These are phyloP conservation scores for Teunomyces barrocoloradensis DNA, from an alignment of 805 yeast genomes.

Conservation along the genomic window DNA sequence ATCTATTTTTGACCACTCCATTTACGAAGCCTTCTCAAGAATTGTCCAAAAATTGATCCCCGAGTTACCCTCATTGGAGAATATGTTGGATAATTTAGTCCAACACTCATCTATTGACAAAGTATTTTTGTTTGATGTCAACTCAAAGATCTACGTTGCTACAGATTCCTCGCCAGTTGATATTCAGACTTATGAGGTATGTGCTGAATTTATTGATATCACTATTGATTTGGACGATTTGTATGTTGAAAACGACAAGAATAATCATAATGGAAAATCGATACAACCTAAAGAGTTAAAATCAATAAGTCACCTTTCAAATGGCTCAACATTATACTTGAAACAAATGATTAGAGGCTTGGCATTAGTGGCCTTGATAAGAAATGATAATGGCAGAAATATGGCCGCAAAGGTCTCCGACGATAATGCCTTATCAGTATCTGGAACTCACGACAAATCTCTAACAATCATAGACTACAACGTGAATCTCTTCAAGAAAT, in stretches of 20 bases:
- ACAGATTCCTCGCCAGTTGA: conserved; percentile 96
- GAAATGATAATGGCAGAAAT: conserved; percentile 50
- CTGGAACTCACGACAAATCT: conserved; percentile 30
- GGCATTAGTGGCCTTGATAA: conserved; percentile 83
- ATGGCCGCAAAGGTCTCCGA: conserved; percentile 6
- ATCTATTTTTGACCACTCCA: conserved; percentile 91
- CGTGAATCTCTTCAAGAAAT: conserved; percentile 73
- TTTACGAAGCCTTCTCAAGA: conserved; percentile 91
- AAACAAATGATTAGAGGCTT: conserved; percentile 91
- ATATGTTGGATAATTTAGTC: conserved; percentile 81
- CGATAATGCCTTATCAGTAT: not conserved
- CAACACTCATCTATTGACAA: conserved; percentile 90
- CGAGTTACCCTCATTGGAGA: conserved; percentile 84
- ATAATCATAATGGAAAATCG: conserved; percentile 6
- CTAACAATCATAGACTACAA: conserved; percentile 82
- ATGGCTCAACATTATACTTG: conserved; percentile 80
- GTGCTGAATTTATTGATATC: conserved; percentile 95
- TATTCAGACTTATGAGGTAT: conserved; percentile 91
- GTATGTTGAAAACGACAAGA: conserved; percentile 42
- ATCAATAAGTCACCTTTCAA: conserved; percentile 73
- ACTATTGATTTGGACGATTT: conserved; percentile 82
- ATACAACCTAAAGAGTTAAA: conserved; percentile 40
- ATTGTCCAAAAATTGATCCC: conserved; percentile 89
- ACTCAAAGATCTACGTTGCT: conserved; percentile 90
- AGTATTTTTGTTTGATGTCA: conserved; percentile 87